Base-by-base conservation (phyloP, 495 filamentous ascomycete species). In the Neurospora sp. region DNA sequence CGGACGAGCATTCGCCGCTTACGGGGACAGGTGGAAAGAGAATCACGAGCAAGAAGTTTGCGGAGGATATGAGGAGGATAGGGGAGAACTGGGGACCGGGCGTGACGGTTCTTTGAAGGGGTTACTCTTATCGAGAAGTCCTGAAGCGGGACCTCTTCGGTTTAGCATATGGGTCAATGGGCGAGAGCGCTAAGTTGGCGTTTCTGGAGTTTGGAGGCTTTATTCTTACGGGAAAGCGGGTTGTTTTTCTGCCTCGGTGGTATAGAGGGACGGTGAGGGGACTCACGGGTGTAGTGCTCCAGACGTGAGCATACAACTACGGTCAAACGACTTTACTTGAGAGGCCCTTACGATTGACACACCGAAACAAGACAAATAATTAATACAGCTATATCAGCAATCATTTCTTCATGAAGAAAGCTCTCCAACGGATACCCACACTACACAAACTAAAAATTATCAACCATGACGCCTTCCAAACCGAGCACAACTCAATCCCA, bases 41-140 rank as follows among this genome's bases (percentile, higher is more conserved):
- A 75, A 97, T 99, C 72, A 93, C 87, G 41, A 96, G 93, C 79
- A 85, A 85, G 73, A 90, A 85, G 81, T 99, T 98, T 82, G 87
- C 89, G 59, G 87, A 88, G 20, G 94, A 97, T 77, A 91, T 99
- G 73, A 88, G 89, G 73, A 85, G 92, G 74, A 94, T 99, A 80
- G 96, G 93, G 44, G 92, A 94, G 77, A 74, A 73, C 1, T 92
- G 90, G 90, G 82, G 80, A 69, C 88, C 89, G 31, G 89, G 90
- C 10, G 80, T 88, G 22, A 74, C 80, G 69, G 80, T 35, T 73
- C 74, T 86, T 46, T 86, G 72, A 71, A 11, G 22, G 41, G 18
- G 1, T 12, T 70, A 61, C 20, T 53, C 1, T 22, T 12, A 14
- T 11, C 2, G 46, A 12, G 20, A 5, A 53, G 5, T 53, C 11